Evolutionary conservation across 352 stramenopile species (phyloP).

Genomic region (Pilasporangium apinafurcum): DNA sequence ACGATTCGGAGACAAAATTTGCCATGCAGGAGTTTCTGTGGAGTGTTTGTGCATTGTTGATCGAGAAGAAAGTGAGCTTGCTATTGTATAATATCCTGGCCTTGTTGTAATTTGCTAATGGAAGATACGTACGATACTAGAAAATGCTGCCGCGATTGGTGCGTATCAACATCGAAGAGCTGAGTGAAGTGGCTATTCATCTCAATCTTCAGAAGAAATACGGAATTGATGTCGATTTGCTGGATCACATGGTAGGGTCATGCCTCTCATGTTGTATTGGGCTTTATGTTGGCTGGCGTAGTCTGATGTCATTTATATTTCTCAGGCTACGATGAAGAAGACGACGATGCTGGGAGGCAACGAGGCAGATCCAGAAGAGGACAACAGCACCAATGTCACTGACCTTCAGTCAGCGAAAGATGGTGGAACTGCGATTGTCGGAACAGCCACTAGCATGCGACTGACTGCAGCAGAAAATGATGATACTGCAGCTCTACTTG

Average conservation of each 20-base stretch:
- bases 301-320: neutral
- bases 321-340: constrained; percentile 35
- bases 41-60: constrained; percentile 46
- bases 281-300: neutral
- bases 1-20: constrained; percentile 31
- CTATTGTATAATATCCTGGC: neutral
- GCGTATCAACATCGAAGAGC: constrained; percentile 50
- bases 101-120: neutral
- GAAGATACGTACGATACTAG: constrained; percentile 5
- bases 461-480: constrained; percentile 52
- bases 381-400: neutral
- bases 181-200: constrained; percentile 44
- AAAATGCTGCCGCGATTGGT: constrained; percentile 42
- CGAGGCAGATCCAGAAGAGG: neutral
- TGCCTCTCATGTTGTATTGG: neutral
- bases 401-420: constrained; percentile 8
- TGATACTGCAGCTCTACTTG: constrained; percentile 41
- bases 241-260: constrained; percentile 31
- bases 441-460: constrained; percentile 19
- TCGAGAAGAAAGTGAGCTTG: constrained; percentile 40
- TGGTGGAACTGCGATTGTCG: constrained; percentile 1
- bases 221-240: constrained; percentile 54
- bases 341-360: constrained; percentile 5
- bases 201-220: constrained; percentile 55
- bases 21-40: constrained; percentile 76